Evolutionary conservation across 805 yeast genomes (phyloP), one percentile per base, ranked within the genome.

Genomic region (Cephaloascus albidus): DNA sequence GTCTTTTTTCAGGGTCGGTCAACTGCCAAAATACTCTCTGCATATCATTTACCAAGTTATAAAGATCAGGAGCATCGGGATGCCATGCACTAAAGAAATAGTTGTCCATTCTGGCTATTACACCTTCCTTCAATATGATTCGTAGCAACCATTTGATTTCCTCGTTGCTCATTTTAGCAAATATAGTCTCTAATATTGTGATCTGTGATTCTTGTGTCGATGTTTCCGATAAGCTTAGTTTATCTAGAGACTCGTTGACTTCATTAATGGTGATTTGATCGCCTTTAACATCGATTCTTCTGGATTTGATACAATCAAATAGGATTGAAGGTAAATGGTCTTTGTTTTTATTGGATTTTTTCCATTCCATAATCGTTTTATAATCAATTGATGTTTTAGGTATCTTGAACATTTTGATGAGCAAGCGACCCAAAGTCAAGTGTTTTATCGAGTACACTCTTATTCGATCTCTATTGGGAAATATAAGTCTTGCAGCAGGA

Each of bases 131-230:
- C 38, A 88, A 57, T 3, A 89, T 54, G 10, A 84, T 80, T 40
- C 79, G 76, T 42, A 86, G 67, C 32, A 87, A 62, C 73, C 83
- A 86, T 40, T 76, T 64, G 37, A 85, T 53, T 52, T 88, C 95
- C 2, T 70, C 61, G 12, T 77, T 71, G 23, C 74, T 65, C 74
- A 85, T 68, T 16, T 61, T 59, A 6, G 68, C 66, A 36, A 81
- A 53, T 38, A 82, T 62, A n/a, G 71, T 65, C 18, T 52, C 59
- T 20, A 88, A 53, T 0, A 79, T 50, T 1, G 50, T 61, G 3
- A 61, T 49, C 45, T 76, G 76, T 3, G 65, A 62, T 1, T 43
- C 55, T 3, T 34, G 63, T 2, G 66, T 63, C 1, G 60, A 51
- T 12, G 46, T 37, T 30, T 42, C 41, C 18, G 38, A 38, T 4